Conservation (phyloP, 2,329 filamentous ascomycete genomes). For the Hymenoscyphus fructigenus region DNA sequence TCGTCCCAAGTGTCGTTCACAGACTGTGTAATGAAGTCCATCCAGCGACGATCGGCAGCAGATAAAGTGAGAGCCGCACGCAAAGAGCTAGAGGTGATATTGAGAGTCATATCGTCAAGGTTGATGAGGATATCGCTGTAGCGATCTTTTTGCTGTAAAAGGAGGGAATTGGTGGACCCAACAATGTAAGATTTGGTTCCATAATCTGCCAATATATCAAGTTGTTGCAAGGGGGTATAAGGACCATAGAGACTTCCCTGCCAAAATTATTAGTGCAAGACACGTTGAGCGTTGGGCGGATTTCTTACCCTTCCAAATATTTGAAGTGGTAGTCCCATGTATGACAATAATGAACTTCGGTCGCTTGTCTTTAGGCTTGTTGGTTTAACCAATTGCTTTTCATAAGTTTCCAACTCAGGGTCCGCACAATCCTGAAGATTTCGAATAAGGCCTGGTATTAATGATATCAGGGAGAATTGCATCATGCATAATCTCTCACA, state of each 20-base stretch:
- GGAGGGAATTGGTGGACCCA: conserved; percentile 90
- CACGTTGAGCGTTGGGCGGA: not conserved
- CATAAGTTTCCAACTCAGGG: conserved; percentile 84
- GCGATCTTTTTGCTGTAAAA: conserved; percentile 90
- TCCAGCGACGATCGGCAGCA: conserved; percentile 88
- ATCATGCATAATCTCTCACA: conserved; percentile 97
- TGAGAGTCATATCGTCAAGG: conserved; percentile 84
- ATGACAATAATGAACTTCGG: conserved; percentile 81
- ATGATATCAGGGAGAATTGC: conserved; percentile 92
- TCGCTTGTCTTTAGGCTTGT: conserved; percentile 91
- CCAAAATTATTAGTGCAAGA: conserved; percentile 13
- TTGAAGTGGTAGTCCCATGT: conserved; percentile 92
- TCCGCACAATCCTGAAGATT: conserved; percentile 94
- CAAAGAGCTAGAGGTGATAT: conserved; percentile 77
- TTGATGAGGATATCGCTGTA: conserved; percentile 98
- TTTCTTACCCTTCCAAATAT: conserved; percentile 79
- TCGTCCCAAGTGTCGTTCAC: conserved; percentile 98
- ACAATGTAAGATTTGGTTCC: conserved; percentile 97
- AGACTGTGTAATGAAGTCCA: conserved; percentile 89
- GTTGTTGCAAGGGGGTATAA: conserved; percentile 93
- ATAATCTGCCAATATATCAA: conserved; percentile 89
- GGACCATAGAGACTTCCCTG: conserved; percentile 92
- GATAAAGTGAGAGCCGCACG: conserved; percentile 75
- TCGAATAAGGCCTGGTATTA: conserved; percentile 89
- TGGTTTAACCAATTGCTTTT: conserved; percentile 70